Evolutionary conservation across 2,329 filamentous ascomycete genomes (phyloP), one percentile per base, ranked within the genome.

Genomic region (Diaporthe sp.): DNA sequence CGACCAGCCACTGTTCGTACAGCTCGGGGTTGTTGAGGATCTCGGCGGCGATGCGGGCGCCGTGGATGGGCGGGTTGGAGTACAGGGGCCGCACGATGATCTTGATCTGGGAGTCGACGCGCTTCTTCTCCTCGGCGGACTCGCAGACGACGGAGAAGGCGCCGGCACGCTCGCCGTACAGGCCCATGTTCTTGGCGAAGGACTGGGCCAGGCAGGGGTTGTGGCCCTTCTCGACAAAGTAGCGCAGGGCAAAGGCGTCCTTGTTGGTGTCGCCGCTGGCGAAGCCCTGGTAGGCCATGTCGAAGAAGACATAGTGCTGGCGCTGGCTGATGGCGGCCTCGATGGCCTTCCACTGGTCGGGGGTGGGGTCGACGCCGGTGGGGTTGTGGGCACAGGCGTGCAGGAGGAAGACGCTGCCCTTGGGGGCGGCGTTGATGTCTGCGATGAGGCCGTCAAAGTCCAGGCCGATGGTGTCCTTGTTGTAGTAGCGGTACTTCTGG

Each of bases 141-240:
- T 92, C 93, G 83, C 93, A 94, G 81, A 98, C 94, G 79, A 98
- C 90, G 80, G 95, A 98, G 91, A 99, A 98, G 78, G 96, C 96
- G 82, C 97, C 97, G 76, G 97, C 95, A 87, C 97, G 96, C 90
- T 99, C 97, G 83, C 97, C 97, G 84, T 99, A 98, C 77, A 99
- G 94, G 87, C 97, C 97, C 96, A 99, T 98, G 91, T 99, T 99
- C 93, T 98, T 98, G 84, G 96, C 96, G 85, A 98, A 98, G 71
- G 94, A 97, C 88, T 98, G 96, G 81, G 94, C 93, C 77, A 98
- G 92, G 82, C 92, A 92, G 83, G 97, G 92, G 83, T 95, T 91
- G 88, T 98, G 95, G 81, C 96, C 96, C 87, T 98, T 89, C 87
- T 95, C 90, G 84, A 98, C 92, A 84, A 99, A 99, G 89, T 98